Conservation (phyloP, 2,329 filamentous ascomycete species). For the Dactylonectria macrodidyma region DNA sequence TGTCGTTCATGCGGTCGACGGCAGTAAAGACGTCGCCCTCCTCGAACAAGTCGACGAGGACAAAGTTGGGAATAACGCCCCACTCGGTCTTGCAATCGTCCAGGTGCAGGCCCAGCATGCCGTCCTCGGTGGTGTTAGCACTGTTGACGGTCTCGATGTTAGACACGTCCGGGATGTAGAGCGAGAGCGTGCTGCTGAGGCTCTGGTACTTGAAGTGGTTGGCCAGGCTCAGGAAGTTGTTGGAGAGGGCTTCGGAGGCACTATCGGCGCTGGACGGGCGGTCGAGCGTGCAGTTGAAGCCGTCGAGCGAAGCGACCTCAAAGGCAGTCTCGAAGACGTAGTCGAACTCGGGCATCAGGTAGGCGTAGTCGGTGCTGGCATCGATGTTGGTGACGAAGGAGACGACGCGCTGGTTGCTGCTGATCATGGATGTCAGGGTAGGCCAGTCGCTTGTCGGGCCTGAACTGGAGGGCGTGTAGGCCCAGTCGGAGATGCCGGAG, state of each 20-base stretch:
- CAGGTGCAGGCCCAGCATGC: slow-evolving; percentile 69
- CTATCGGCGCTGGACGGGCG: slow-evolving; percentile 70
- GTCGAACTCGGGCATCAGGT: slow-evolving; percentile 74
- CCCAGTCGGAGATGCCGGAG: slow-evolving; percentile 73
- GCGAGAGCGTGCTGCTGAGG: slow-evolving; percentile 60
- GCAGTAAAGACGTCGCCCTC: slow-evolving; percentile 78
- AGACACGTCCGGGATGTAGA: slow-evolving; percentile 74
- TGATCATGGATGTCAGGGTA: slow-evolving; percentile 79
- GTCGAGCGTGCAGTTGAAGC: slow-evolving; percentile 81
- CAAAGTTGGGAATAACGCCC: slow-evolving; percentile 76
- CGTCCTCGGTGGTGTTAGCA: slow-evolving; percentile 65
- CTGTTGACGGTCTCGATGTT: slow-evolving; percentile 77
- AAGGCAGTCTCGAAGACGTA: slow-evolving; percentile 82
- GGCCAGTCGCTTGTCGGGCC: slow-evolving; percentile 71
- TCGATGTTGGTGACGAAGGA: slow-evolving; percentile 75
- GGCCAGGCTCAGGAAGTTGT: slow-evolving; percentile 77
- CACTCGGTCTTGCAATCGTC: slow-evolving; percentile 70
- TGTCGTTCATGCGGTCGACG: slow-evolving; percentile 77
- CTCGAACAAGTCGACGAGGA: slow-evolving; percentile 87
- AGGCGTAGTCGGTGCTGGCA: slow-evolving; percentile 62
- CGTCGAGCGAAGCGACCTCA: slow-evolving; percentile 71
- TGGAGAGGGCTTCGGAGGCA: slow-evolving; percentile 67
- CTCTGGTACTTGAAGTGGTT: slow-evolving; percentile 84
- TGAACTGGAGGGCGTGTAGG: slow-evolving; percentile 68
- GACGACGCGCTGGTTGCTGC: slow-evolving; percentile 74